Evolutionary conservation across 805 yeast genomes (phyloP).

Genomic region (Nakazawaea wickerhamii): DNA sequence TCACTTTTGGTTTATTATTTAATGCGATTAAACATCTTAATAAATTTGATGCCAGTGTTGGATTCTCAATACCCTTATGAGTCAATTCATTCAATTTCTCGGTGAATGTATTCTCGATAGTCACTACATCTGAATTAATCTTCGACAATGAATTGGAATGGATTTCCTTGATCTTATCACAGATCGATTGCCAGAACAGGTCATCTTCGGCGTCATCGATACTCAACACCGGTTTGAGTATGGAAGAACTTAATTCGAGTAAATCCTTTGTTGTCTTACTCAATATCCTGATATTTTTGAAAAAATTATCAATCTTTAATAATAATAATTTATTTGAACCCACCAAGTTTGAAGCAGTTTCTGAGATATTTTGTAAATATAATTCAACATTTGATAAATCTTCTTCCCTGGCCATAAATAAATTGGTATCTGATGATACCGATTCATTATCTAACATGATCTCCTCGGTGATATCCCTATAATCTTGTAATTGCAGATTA

Average conservation of each 20-base stretch:
- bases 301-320: slow-evolving; percentile 18
- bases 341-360: slow-evolving; percentile 6
- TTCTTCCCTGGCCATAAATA: slow-evolving; percentile 1
- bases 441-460: too few species aligned
- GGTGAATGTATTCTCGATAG: not conserved
- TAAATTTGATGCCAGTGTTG: slow-evolving; percentile 1
- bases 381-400: slow-evolving; percentile 20
- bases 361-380: slow-evolving; percentile 10
- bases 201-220: slow-evolving; percentile 31
- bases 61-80: not conserved
- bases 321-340: slow-evolving; percentile 17
- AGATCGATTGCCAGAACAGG: slow-evolving; percentile 22
- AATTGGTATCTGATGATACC: too few species aligned
- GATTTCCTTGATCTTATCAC: not conserved
- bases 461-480: slow-evolving; percentile 18
- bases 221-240: slow-evolving; percentile 27
- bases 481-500: slow-evolving; percentile 15
- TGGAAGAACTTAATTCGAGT: slow-evolving; percentile 15
- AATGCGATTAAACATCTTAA: slow-evolving; percentile 9
- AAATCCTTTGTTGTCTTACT: slow-evolving; percentile 19
- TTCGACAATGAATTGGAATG: not conserved
- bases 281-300: slow-evolving; percentile 13
- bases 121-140: not conserved
- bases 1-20: slow-evolving; percentile 1
- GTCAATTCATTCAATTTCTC: not conserved